These are phyloP conservation scores for Dichomitus squalens DNA, from an alignment of 1,284 basidiomycete species.

Conservation along the genomic window DNA sequence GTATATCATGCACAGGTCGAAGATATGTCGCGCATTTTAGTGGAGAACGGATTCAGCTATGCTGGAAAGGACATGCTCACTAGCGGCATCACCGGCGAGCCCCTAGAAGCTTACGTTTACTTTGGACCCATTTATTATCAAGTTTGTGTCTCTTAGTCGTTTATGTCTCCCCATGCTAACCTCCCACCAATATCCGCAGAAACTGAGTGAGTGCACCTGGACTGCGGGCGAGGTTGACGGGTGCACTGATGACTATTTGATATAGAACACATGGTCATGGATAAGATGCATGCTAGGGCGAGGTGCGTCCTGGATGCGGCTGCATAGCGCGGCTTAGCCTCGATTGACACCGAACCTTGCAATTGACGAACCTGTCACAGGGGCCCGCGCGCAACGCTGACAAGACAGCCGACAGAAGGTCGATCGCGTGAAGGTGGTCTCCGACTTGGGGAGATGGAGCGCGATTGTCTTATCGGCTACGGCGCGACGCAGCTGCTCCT, in stretches of 20 bases:
- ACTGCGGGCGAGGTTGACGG: slow-evolving; percentile 6
- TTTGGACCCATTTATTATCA: slow-evolving; percentile 99
- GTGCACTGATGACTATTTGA: slow-evolving; percentile 26
- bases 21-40: slow-evolving; percentile 95
- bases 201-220: slow-evolving; percentile 66
- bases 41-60: slow-evolving; percentile 96
- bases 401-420: slow-evolving; percentile 98
- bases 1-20: slow-evolving; percentile 65
- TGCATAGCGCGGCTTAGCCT: neutral
- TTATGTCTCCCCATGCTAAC: slow-evolving; percentile 5
- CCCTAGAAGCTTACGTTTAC: slow-evolving; percentile 95
- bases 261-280: slow-evolving; percentile 95
- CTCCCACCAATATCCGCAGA: slow-evolving; percentile 44
- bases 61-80: slow-evolving; percentile 98
- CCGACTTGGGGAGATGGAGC: slow-evolving; percentile 98
- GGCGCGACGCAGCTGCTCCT: slow-evolving; percentile 95
- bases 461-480: slow-evolving; percentile 95
- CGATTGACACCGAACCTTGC: neutral
- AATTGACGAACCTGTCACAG: slow-evolving; percentile 40
- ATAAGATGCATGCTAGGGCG: slow-evolving; percentile 99
- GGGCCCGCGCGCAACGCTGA: slow-evolving; percentile 95
- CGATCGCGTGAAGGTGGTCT: slow-evolving; percentile 96
- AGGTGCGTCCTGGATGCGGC: slow-evolving; percentile 52
- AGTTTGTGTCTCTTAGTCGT: slow-evolving; percentile 42
- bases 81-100: slow-evolving; percentile 96